A percentile compares a stretch with the other conserved stretches of the same genome.
phyloP scores from a whole-genome alignment of 306 rosid genomes.

The Lathyrus aphaca region DNA sequence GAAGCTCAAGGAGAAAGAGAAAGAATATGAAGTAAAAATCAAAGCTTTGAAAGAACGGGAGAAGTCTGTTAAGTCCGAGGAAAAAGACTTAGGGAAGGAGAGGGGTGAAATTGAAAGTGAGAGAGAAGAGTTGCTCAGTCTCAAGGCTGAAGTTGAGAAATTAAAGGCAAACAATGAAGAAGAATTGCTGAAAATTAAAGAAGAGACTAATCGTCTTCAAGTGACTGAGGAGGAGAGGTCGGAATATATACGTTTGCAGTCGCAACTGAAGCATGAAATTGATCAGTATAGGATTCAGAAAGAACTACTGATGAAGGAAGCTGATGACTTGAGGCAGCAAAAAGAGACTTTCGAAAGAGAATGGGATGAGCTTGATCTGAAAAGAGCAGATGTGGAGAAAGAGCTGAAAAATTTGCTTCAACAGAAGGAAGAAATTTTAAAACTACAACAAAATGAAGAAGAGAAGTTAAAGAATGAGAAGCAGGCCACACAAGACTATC shows the following conservation, averaged over 20 bases:
- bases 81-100: conserved; percentile 66
- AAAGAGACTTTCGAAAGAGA: conserved; percentile 92
- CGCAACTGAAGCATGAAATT: conserved; percentile 83
- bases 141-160: conserved; percentile 74
- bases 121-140: conserved; percentile 66
- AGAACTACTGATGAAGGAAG: conserved; percentile 80
- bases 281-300: conserved; percentile 81
- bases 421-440: conserved; percentile 73
- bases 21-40: conserved; percentile 68
- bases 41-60: conserved; percentile 81
- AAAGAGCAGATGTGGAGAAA: conserved; percentile 76
- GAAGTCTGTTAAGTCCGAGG: conserved; percentile 65
- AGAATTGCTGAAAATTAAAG: conserved; percentile 63
- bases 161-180: conserved; percentile 64
- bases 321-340: conserved; percentile 86
- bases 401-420: conserved; percentile 64
- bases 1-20: conserved; percentile 92
- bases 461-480: conserved; percentile 76
- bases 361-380: conserved; percentile 94
- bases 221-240: conserved; percentile 83
- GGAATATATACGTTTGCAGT: conserved; percentile 70
- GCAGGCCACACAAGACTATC: conserved; percentile 52
- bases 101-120: conserved; percentile 59
- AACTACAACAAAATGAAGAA: conserved; percentile 66
- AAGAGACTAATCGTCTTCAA: conserved; percentile 64